These are phyloP conservation scores for Crithidia thermophila DNA, from an alignment of 208 protist genomes.

Conservation along the genomic window DNA sequence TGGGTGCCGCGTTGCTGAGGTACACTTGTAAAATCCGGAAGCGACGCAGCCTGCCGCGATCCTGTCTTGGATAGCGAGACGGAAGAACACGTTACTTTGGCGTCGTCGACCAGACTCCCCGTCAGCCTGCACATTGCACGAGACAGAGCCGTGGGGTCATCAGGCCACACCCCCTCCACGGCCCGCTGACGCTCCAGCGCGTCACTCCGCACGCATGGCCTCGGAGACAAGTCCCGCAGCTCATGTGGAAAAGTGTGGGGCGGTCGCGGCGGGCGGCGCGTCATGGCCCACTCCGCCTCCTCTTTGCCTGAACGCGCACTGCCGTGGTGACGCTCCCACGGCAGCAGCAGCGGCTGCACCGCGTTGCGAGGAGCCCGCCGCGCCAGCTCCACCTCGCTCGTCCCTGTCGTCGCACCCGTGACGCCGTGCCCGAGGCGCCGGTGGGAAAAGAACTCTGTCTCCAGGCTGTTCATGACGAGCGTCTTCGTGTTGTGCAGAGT, in stretches of 20 bases:
- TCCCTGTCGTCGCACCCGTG: background rate
- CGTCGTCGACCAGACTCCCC: no score
- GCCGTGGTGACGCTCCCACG: slow-evolving; percentile 12
- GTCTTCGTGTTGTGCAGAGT: slow-evolving; percentile 43
- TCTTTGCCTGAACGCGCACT: background rate
- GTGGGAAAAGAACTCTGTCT: background rate
- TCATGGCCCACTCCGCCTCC: background rate
- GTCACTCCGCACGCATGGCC: background rate
- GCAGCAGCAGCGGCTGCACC: slow-evolving; percentile 40
- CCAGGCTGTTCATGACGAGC: slow-evolving; percentile 18
- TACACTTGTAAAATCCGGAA: no score
- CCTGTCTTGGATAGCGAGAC: no score
- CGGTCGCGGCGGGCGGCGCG: background rate
- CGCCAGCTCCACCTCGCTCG: slow-evolving; percentile 5
- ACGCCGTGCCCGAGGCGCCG: background rate
- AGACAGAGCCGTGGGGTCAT: background rate
- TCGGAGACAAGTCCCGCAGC: background rate
- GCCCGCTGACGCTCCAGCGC: background rate
- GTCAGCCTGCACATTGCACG: no score
- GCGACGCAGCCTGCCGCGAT: no score
- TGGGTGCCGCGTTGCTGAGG: no score
- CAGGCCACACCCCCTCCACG: background rate
- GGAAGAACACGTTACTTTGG: no score
- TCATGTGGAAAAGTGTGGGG: background rate
- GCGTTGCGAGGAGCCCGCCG: slow-evolving; percentile 37